Conservation (phyloP, 2,329 filamentous ascomycete genomes). For the Massarina eburnea region DNA sequence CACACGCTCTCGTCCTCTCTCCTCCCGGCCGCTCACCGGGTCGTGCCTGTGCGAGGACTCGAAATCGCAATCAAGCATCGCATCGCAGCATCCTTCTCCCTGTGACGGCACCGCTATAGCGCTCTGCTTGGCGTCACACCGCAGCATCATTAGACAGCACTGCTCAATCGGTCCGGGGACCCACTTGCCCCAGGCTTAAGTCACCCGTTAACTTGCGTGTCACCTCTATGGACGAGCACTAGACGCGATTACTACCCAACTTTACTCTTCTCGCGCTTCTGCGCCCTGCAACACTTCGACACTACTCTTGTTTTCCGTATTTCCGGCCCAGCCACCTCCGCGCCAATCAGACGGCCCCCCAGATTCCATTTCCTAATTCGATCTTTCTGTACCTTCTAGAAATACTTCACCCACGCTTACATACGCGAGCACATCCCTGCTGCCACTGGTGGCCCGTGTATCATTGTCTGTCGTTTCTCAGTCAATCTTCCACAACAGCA, state of each 20-base stretch:
- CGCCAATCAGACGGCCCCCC: constrained; percentile 28
- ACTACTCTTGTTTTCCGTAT: constrained; percentile 34
- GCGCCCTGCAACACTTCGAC: constrained; percentile 45
- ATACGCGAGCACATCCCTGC: constrained; percentile 13
- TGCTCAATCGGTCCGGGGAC: constrained; percentile 26
- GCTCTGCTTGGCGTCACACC: constrained; percentile 12
- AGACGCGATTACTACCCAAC: constrained; percentile 23
- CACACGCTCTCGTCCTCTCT: constrained; percentile 23
- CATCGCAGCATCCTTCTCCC: constrained; percentile 10
- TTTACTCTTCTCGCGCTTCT: constrained; percentile 43
- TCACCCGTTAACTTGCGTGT: constrained; percentile 17
- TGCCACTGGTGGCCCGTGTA: constrained; percentile 23
- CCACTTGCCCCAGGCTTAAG: constrained; percentile 26
- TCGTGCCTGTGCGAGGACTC: constrained; percentile 24
- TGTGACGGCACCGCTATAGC: constrained; percentile 21
- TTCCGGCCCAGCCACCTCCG: constrained; percentile 25
- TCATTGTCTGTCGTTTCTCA: constrained; percentile 4
- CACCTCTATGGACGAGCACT: constrained; percentile 32
- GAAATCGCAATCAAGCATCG: constrained; percentile 8
- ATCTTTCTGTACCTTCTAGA: constrained; percentile 21
- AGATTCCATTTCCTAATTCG: constrained; percentile 34
- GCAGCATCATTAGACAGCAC: constrained; percentile 27
- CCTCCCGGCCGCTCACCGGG: constrained; percentile 31
- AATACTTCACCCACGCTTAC: constrained; percentile 22
- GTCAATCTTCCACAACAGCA: neutral